Conservation (phyloP, 2,329 filamentous ascomycete species). For the Colletotrichum sp. region DNA sequence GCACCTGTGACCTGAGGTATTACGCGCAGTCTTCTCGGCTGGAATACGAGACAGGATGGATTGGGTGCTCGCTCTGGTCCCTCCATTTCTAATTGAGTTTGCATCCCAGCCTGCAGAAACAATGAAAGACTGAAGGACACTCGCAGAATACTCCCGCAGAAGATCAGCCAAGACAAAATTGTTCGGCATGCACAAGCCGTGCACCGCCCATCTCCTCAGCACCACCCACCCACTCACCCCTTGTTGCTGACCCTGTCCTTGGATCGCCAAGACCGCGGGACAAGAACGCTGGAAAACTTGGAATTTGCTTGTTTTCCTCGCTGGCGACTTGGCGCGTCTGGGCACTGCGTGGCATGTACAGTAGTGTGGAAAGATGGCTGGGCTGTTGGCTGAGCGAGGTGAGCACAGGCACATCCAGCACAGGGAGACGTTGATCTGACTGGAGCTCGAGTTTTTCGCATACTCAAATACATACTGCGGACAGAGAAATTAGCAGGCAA, state of each 20-base stretch:
- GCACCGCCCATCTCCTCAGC: not conserved
- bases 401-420: not conserved
- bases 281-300: conserved; percentile 20
- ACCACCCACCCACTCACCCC: not conserved
- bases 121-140: not conserved
- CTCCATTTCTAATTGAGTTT: not conserved
- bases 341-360: conserved; percentile 4
- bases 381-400: not conserved
- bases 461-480: not conserved
- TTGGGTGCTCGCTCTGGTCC: not conserved
- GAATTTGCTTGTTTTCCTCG: conserved; percentile 21
- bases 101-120: not conserved
- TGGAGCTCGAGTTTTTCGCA: not conserved
- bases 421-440: not conserved
- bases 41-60: not conserved
- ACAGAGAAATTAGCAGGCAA: not conserved
- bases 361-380: not conserved
- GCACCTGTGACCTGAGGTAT: not conserved
- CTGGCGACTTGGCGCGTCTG: conserved; percentile 19
- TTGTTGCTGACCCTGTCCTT: not conserved
- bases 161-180: not conserved
- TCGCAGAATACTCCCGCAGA: not conserved
- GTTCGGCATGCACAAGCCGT: not conserved
- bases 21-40: not conserved
- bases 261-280: conserved; percentile 21